These are phyloP conservation scores for Nissolia schottii DNA, from an alignment of 306 rosid genomes.

Conservation along the genomic window DNA sequence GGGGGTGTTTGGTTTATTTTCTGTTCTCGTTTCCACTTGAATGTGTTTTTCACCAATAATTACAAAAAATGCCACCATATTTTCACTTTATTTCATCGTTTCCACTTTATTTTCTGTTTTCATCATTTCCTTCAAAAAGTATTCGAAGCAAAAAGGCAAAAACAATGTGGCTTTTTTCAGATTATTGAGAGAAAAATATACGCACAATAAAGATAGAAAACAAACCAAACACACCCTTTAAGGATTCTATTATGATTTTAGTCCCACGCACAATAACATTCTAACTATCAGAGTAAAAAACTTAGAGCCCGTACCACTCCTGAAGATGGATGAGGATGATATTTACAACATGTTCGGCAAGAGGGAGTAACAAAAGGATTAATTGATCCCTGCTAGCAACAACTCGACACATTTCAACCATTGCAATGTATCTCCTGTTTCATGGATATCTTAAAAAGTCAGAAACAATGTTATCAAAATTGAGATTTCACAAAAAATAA, in stretches of 20 bases:
- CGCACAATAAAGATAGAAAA: background rate
- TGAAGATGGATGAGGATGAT: slow-evolving; percentile 74
- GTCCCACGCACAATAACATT: background rate
- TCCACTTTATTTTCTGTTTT: background rate
- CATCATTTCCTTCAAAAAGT: background rate
- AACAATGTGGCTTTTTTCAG: background rate
- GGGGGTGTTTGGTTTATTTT: background rate
- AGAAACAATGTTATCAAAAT: no score
- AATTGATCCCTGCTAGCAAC: slow-evolving; percentile 71
- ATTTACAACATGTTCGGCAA: slow-evolving; percentile 73
- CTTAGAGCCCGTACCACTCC: slow-evolving; percentile 55
- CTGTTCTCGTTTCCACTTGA: background rate
- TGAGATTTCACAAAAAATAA: no score
- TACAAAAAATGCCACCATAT: background rate
- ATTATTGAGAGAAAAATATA: no score
- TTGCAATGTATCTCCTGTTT: slow-evolving; percentile 83
- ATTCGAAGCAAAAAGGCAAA: background rate
- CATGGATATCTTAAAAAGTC: slow-evolving; percentile 16
- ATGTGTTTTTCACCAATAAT: background rate
- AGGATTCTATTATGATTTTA: background rate
- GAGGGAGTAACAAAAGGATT: slow-evolving; percentile 63
- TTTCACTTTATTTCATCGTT: background rate
- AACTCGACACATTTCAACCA: slow-evolving; percentile 93
- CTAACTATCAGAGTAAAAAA: slow-evolving; percentile 7
- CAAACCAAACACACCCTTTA: background rate